These are phyloP conservation scores for Casuarina equisetifolia DNA, from an alignment of 306 rosid species.

Conservation along the genomic window DNA sequence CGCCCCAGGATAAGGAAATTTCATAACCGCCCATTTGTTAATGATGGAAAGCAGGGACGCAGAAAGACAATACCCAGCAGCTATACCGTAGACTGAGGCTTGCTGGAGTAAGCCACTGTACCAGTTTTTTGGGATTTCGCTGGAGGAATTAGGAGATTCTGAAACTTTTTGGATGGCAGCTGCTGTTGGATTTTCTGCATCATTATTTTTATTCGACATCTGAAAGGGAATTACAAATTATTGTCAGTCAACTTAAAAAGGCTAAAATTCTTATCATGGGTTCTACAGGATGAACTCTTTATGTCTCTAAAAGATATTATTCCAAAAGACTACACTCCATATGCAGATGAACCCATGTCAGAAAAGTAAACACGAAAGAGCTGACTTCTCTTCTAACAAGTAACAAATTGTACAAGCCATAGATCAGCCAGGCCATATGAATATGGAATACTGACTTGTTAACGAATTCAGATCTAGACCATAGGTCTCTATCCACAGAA, in stretches of 20 bases:
- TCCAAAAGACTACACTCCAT: background rate
- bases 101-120: slow-evolving; percentile 40
- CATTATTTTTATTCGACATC: slow-evolving; percentile 47
- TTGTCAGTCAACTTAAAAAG: background rate
- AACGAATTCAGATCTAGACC: background rate
- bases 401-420: background rate
- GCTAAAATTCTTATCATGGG: background rate
- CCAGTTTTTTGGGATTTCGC: slow-evolving; percentile 46
- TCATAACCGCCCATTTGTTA: slow-evolving; percentile 92
- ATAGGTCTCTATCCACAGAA: background rate
- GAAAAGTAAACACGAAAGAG: background rate
- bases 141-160: slow-evolving; percentile 23
- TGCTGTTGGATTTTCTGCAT: slow-evolving; percentile 43
- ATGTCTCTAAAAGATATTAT: background rate
- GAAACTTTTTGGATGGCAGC: slow-evolving; percentile 34
- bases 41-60: slow-evolving; percentile 87
- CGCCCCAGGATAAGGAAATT: slow-evolving; percentile 91
- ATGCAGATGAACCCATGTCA: background rate
- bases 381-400: background rate
- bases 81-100: slow-evolving; percentile 69
- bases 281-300: background rate
- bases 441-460: background rate
- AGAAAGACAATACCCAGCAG: slow-evolving; percentile 83
- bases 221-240: slow-evolving; percentile 23
- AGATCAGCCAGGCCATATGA: background rate